Evolutionary conservation across 176 grass and related monocot species (phyloP).

Genomic region (Juncus inflexus): DNA sequence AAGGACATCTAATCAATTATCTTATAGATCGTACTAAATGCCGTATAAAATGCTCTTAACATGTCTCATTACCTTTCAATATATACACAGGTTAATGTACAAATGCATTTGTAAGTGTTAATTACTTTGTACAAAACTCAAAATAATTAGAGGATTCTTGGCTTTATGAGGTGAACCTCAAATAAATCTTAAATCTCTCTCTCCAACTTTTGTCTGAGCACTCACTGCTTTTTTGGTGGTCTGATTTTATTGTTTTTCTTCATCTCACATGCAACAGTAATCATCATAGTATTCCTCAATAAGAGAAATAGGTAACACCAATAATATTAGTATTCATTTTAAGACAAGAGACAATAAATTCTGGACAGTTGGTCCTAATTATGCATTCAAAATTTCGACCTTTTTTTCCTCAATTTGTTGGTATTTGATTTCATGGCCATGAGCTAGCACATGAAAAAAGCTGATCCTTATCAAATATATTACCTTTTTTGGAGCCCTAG

Average conservation of each 20-base stretch:
- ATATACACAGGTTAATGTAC: slow-evolving; percentile 31
- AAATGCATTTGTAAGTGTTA: slow-evolving; percentile 19
- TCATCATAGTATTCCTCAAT: slow-evolving; percentile 14
- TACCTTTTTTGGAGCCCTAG: slow-evolving; percentile 13
- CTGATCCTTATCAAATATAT: slow-evolving; percentile 11
- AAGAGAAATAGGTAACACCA: slow-evolving; percentile 3
- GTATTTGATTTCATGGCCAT: slow-evolving; percentile 1
- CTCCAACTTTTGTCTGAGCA: slow-evolving; percentile 4
- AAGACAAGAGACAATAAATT: slow-evolving; percentile 41
- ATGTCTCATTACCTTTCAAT: slow-evolving; percentile 40
- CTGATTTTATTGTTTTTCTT: slow-evolving; percentile 12
- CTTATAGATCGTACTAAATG: slow-evolving; percentile 26
- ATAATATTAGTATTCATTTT: slow-evolving; percentile 25
- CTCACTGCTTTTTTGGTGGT: slow-evolving; percentile 19
- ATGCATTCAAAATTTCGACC: background rate
- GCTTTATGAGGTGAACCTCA: slow-evolving; percentile 10
- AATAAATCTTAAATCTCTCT: slow-evolving; percentile 8
- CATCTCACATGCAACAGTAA: slow-evolving; percentile 18
- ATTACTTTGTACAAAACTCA: slow-evolving; percentile 1
- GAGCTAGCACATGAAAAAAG: slow-evolving; percentile 13
- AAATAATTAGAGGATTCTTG: slow-evolving; percentile 18
- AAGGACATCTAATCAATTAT: slow-evolving; percentile 22
- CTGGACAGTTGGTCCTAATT: slow-evolving; percentile 20
- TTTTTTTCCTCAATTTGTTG: slow-evolving; percentile 10
- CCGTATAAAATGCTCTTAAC: slow-evolving; percentile 10